Conservation (phyloP, 2,329 filamentous ascomycete species). For the Byssoonygena ceratinophila region DNA sequence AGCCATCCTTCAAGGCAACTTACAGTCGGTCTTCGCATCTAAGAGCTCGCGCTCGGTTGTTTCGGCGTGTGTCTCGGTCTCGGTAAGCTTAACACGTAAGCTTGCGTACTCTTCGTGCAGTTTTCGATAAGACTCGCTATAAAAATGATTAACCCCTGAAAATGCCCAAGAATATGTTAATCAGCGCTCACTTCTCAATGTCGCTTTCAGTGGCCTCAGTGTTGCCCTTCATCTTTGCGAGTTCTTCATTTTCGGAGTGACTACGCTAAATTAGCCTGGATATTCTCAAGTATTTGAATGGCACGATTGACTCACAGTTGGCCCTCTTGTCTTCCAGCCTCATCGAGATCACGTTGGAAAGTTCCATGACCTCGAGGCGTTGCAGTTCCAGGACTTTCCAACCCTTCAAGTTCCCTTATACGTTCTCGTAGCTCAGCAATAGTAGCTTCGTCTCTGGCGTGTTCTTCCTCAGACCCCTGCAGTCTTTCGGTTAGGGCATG, state of each 20-base stretch:
- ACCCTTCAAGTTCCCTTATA: conserved; percentile 34
- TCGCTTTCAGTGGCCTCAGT: conserved; percentile 17
- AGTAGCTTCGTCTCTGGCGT: conserved; percentile 32
- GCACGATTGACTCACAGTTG: conserved; percentile 27
- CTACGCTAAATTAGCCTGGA: conserved; percentile 22
- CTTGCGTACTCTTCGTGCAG: conserved; percentile 32
- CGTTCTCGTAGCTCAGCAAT: conserved; percentile 36
- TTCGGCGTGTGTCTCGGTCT: conserved; percentile 30
- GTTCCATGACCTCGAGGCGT: conserved; percentile 33
- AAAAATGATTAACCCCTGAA: conserved; percentile 10
- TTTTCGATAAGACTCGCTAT: conserved; percentile 23
- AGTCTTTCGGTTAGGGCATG: conserved; percentile 38
- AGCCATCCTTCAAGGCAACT: conserved; percentile 14
- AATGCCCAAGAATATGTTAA: no score
- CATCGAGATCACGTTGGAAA: conserved; percentile 35
- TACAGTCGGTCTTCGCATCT: conserved; percentile 30
- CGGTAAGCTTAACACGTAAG: conserved; percentile 30
- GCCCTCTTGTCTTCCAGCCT: conserved; percentile 31
- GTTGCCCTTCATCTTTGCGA: conserved; percentile 25
- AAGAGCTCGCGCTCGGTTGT: conserved; percentile 28
- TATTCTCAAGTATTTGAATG: background rate
- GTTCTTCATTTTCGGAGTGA: conserved; percentile 33
- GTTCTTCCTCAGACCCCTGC: conserved; percentile 35
- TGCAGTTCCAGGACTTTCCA: conserved; percentile 31
- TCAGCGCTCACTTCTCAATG: conserved; percentile 7